Evolutionary conservation across 2,329 filamentous ascomycete species (phyloP), one percentile per base, ranked within the genome.

Genomic region (Penicillium nordicum): DNA sequence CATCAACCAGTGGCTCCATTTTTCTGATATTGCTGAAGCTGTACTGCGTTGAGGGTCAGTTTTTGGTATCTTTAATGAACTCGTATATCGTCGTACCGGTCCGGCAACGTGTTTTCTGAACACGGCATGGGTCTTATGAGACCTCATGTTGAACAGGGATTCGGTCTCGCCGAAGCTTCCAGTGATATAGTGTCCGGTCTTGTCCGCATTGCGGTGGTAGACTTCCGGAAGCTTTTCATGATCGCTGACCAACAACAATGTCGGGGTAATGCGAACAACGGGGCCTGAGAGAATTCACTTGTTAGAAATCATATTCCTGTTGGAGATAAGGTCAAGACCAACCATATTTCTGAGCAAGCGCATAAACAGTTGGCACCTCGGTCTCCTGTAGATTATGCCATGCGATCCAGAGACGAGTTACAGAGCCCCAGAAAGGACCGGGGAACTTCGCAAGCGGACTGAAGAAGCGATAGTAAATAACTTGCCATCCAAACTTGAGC

Each of bases 151-250:
- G 68, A 86, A 84, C 6, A 85, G 62, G 1, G 76, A 78, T 57
- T 84, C 82, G 5, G 74, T 78, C 53, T 81, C 77, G 16, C 82
- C 82, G 60, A 85, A 84, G 25, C 76, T 80, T 21, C 82, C 82
- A 0, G 82, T 81, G 56, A 84, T 82, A 65, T 85, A 86, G 67
- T 84, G 79, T 47, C 82, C 76, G 1, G 80, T 81, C 65, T 86
- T 86, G 69, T 83, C 76, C 5, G 79, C 82, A 59, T 80, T 74
- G 23, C 82, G 78, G 50, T 77, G 74, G 69, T 85, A 86, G 27
- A 86, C 79, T 14, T 78, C 75, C 0, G 83, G 83, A 2, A 86
- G 74, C 63, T 82, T 80, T 1, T 74, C 79, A 0, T 83, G 77
- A 62, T 82, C 80, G 64, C 70, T 78, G 53, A 84, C 78, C 5